Evolutionary conservation across 1,284 basidiomycete species (phyloP), one percentile per base, ranked within the genome.

Genomic region (Ustilago xerochloae): DNA sequence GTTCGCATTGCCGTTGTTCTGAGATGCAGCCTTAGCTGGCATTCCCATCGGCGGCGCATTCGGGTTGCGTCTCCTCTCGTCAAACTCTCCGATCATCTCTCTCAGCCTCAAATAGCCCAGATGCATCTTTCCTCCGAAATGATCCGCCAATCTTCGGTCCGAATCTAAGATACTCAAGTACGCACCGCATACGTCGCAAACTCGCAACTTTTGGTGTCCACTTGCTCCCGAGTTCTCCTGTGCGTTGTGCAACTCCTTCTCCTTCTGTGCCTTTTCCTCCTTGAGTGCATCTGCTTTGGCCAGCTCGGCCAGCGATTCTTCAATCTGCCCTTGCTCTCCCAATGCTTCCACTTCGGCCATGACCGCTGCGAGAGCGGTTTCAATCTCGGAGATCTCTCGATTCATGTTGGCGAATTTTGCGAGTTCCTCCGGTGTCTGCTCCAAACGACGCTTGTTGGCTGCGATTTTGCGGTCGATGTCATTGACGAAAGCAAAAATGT

Each of bases 41-140:
- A 69, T 45, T 2, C 61, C 65, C 74, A 73, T 67, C 26, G 72
- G 66, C 18, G 63, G 57, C 18, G 68, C 54, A 30, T 64, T 71
- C 13, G 64, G 59, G 18, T 73, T 59, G 20, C 70, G 53, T 28
- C 75, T 62, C 43, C 70, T 57, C 35, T 63, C 66, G 28, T 83
- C 78, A 52, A 83, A 96, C 84, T 93, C 92, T 54, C 87, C 85
- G 66, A 99, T 89, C 89, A 97, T 92, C 86, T 96, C 94, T 59
- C 97, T 91, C 72, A 99, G 88, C 86, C 98, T 94, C 85, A 97
- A 93, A 86, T 99, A 99, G 10, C 97, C 97, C 80, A 99, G 86
- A 87, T 99, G 97, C 94, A 99, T 97, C 94, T 99, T 99, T 80
- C 97, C 97, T 86, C 97, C 97, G 87, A 99, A 99, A 86, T 99